These are phyloP conservation scores for Hanseniaspora nectarophila DNA, from an alignment of 805 yeast species.

Conservation along the genomic window DNA sequence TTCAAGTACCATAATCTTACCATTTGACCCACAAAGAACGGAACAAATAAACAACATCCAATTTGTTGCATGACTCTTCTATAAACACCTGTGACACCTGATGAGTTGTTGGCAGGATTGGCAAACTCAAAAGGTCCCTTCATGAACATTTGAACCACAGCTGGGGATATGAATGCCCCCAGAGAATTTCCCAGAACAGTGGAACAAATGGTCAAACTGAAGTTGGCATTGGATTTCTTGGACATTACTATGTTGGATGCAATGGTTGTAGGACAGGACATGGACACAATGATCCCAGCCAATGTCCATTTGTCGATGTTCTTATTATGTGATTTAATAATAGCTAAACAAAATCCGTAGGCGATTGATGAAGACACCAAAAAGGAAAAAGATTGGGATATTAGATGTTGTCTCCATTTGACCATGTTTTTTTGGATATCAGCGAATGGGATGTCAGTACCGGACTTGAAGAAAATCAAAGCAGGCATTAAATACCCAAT, in stretches of 20 bases:
- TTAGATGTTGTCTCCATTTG: constrained; percentile 74
- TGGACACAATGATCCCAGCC: constrained; percentile 71
- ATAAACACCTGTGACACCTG: constrained; percentile 47
- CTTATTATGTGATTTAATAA: constrained; percentile 44
- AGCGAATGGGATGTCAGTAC: constrained; percentile 60
- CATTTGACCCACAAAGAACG: constrained; percentile 79
- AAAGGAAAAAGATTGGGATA: constrained; percentile 57
- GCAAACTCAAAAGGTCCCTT: constrained; percentile 58
- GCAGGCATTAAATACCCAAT: constrained; percentile 84
- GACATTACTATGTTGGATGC: constrained; percentile 91
- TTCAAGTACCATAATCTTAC: constrained; percentile 58
- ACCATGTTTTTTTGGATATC: constrained; percentile 50
- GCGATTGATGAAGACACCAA: constrained; percentile 58
- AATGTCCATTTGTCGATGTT: constrained; percentile 65
- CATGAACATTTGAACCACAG: constrained; percentile 59
- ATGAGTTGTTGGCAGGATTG: constrained; percentile 54
- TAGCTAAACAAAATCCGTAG: constrained; percentile 61
- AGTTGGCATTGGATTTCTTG: constrained; percentile 72
- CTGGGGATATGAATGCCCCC: constrained; percentile 84
- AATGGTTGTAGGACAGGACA: constrained; percentile 84
- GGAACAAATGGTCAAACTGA: constrained; percentile 63
- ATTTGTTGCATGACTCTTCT: constrained; percentile 74
- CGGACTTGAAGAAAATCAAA: constrained; percentile 68
- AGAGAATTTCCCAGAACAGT: constrained; percentile 73
- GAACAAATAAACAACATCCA: constrained; percentile 73